These are phyloP conservation scores for Exophiala sp. DNA, from an alignment of 2,329 filamentous ascomycete species.

Conservation along the genomic window DNA sequence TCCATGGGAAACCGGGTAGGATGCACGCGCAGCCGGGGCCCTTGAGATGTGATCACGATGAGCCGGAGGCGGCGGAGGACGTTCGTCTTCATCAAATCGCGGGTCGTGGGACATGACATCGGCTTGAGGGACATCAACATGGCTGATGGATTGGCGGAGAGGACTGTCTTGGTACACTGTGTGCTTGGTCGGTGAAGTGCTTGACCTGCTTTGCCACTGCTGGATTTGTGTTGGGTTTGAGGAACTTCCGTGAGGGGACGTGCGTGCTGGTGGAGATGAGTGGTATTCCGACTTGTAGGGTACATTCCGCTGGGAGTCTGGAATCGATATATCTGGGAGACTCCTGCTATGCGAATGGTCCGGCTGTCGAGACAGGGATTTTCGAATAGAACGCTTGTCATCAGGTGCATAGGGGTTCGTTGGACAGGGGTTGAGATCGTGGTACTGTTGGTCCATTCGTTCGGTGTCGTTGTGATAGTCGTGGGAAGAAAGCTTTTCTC, in stretches of 20 bases:
- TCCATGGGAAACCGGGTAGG: slow-evolving; percentile 18
- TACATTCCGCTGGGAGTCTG: slow-evolving; percentile 8
- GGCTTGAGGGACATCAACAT: slow-evolving; percentile 24
- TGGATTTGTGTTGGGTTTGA: slow-evolving; percentile 8
- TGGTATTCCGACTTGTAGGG: slow-evolving; percentile 8
- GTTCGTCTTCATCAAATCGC: slow-evolving; percentile 27
- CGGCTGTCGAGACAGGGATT: slow-evolving; percentile 46
- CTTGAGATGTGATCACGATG: slow-evolving; percentile 28
- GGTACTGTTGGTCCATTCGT: background rate
- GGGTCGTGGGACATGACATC: slow-evolving; percentile 17
- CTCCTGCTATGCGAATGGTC: background rate
- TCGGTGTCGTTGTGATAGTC: slow-evolving; percentile 5
- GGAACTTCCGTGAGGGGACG: slow-evolving; percentile 11
- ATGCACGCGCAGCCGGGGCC: background rate
- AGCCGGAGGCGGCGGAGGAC: slow-evolving; percentile 32
- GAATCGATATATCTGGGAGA: background rate
- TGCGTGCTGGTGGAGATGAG: slow-evolving; percentile 14
- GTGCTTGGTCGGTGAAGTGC: slow-evolving; percentile 26
- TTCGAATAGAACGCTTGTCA: slow-evolving; percentile 46
- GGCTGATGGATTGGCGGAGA: slow-evolving; percentile 30
- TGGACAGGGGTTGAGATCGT: slow-evolving; percentile 1
- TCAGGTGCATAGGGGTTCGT: slow-evolving; percentile 29
- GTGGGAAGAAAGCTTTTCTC: slow-evolving; percentile 11
- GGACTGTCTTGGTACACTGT: slow-evolving; percentile 30
- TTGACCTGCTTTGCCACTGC: slow-evolving; percentile 22